Percentiles rank a stretch among this genome's conserved stretches.
phyloP scores from a whole-genome alignment of 495 filamentous ascomycete genomes.

The Aspergillus sclerotioniger region DNA sequence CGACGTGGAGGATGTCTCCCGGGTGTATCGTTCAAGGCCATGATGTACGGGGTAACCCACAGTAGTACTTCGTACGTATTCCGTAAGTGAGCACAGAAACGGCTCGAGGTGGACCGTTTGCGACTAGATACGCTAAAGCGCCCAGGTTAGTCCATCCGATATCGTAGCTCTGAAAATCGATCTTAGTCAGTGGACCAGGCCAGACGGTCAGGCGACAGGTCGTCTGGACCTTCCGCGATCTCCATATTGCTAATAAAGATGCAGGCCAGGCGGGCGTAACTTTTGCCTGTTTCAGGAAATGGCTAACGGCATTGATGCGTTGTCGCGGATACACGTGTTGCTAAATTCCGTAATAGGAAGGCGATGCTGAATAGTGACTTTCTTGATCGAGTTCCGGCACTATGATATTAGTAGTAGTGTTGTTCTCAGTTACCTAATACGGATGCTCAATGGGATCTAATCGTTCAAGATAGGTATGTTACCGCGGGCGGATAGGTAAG shows the following conservation, averaged over 20 bases:
- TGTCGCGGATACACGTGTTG: neutral
- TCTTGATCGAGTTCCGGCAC: neutral
- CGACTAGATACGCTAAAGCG: neutral
- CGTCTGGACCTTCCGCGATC: neutral
- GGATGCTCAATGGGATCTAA: neutral
- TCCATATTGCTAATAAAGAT: neutral
- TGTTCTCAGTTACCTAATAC: neutral
- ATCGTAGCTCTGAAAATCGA: neutral
- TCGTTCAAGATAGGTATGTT: neutral
- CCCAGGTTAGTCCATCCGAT: neutral
- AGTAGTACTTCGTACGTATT: too few relatives aligned
- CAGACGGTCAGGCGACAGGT: constrained; percentile 1
- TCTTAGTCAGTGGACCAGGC: constrained; percentile 20
- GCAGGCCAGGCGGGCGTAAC: neutral
- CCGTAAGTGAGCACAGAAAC: neutral
- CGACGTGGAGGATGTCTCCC: neutral
- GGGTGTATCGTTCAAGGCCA: neutral
- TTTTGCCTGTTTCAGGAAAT: constrained; percentile 3
- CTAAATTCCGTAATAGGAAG: neutral
- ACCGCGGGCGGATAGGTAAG: neutral
- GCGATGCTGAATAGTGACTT: neutral
- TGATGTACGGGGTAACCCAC: neutral
- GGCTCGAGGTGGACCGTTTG: neutral
- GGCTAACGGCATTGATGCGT: neutral
- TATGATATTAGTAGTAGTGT: too few relatives aligned